phyloP scores from a whole-genome alignment of 1,284 basidiomycete genomes.

The Taiwanofungus camphoratus region DNA sequence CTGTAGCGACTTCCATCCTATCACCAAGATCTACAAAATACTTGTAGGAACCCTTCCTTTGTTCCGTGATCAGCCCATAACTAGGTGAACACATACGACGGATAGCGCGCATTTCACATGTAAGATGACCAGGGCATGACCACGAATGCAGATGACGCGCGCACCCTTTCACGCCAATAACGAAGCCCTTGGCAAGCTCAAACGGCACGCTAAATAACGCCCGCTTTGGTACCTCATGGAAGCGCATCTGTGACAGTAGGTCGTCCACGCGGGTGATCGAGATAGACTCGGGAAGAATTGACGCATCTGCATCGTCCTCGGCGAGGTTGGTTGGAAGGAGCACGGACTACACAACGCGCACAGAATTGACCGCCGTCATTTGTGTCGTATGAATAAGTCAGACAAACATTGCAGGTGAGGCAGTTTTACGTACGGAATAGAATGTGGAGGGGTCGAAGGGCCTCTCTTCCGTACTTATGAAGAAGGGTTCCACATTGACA shows the following conservation, averaged over 20 bases:
- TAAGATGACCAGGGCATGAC: background rate
- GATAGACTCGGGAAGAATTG: slow-evolving; percentile 56
- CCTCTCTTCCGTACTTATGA: slow-evolving; percentile 71
- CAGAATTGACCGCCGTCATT: slow-evolving; percentile 3
- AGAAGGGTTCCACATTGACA: slow-evolving; percentile 86
- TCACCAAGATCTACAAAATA: slow-evolving; percentile 80
- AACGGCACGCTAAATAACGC: slow-evolving; percentile 81
- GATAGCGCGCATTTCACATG: too few species aligned
- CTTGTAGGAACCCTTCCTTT: slow-evolving; percentile 74
- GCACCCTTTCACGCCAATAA: slow-evolving; percentile 89
- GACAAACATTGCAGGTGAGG: too few species aligned
- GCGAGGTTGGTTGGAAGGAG: slow-evolving; percentile 47
- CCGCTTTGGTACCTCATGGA: slow-evolving; percentile 86
- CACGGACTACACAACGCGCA: slow-evolving; percentile 42
- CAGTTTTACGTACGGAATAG: slow-evolving; percentile 63
- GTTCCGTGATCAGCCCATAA: slow-evolving; percentile 82
- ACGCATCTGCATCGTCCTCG: slow-evolving; percentile 38
- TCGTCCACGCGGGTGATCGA: slow-evolving; percentile 72
- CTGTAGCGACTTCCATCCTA: slow-evolving; percentile 67
- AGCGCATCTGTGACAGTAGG: slow-evolving; percentile 77
- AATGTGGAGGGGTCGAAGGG: slow-evolving; percentile 76
- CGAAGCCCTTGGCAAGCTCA: slow-evolving; percentile 73
- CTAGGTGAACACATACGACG: slow-evolving; percentile 39
- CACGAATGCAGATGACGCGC: slow-evolving; percentile 15
- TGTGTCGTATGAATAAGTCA: too few species aligned